Percentiles rank a stretch among this genome's conserved stretches.
phyloP scores from a whole-genome alignment of 306 rosid species.

The Lablab purpureus region DNA sequence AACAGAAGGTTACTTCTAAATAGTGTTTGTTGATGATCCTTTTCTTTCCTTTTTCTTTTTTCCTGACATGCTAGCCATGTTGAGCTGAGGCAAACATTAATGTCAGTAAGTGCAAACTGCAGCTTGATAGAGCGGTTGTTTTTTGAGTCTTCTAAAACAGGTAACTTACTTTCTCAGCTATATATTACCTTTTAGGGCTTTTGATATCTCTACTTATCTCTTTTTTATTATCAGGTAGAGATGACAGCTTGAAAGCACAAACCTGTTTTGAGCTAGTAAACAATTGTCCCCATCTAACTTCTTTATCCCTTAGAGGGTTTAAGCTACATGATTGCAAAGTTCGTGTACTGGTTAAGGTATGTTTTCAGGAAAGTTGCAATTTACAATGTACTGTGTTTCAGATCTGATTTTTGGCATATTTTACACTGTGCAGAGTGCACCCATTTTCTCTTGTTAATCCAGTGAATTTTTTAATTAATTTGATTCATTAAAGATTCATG shows the following conservation, averaged over 20 bases:
- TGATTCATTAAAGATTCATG: constrained; percentile 19
- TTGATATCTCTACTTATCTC: constrained; percentile 48
- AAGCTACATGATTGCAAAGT: constrained; percentile 92
- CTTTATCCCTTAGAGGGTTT: constrained; percentile 96
- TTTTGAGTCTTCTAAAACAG: constrained; percentile 95
- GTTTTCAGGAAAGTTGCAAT: constrained; percentile 30
- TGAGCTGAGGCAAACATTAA: constrained; percentile 92
- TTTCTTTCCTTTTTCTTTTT: constrained; percentile 20
- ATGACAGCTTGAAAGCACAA: constrained; percentile 92
- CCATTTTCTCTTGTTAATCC: constrained; percentile 4
- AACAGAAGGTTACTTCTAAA: constrained; percentile 29
- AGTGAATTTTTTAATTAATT: neutral
- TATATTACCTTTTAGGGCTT: constrained; percentile 27
- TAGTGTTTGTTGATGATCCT: constrained; percentile 20
- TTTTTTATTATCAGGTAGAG: constrained; percentile 82
- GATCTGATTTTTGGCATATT: constrained; percentile 3
- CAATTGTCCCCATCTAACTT: constrained; percentile 78
- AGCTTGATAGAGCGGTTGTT: constrained; percentile 83
- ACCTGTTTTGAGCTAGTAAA: constrained; percentile 77
- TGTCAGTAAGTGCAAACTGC: constrained; percentile 86
- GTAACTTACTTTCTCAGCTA: constrained; percentile 51
- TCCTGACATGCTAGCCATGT: constrained; percentile 67
- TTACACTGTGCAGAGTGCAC: neutral
- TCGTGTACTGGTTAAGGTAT: constrained; percentile 89
- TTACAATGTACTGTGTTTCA: constrained; percentile 5